Evolutionary conservation across 2,329 filamentous ascomycete genomes (phyloP).

Genomic region (Leptosphaerulina australis): DNA sequence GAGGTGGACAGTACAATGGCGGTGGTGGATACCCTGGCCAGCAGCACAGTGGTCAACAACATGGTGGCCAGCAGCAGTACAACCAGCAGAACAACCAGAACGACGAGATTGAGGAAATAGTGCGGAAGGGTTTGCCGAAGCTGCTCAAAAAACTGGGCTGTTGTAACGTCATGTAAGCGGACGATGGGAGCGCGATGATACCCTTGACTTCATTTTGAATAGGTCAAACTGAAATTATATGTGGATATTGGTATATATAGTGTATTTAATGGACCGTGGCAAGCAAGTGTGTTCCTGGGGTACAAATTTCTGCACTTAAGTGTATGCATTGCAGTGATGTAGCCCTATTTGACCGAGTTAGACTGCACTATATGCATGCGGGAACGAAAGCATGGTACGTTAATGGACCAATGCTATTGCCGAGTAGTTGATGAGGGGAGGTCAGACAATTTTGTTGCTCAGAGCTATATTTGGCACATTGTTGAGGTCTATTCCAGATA

Average conservation of each 20-base stretch:
- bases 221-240: neutral
- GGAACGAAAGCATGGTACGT: too few species aligned
- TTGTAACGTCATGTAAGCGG: conserved; percentile 74
- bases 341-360: neutral
- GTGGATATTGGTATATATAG: neutral
- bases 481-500: too few species aligned
- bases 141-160: conserved; percentile 69
- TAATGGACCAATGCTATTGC: too few species aligned
- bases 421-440: too few species aligned
- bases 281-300: neutral
- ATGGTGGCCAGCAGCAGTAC: conserved; percentile 48
- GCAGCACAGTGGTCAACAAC: conserved; percentile 43
- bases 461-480: too few species aligned
- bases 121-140: conserved; percentile 65
- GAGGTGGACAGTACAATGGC: conserved; percentile 45
- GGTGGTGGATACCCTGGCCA: conserved; percentile 50
- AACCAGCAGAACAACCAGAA: conserved; percentile 54
- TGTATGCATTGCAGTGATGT: neutral
- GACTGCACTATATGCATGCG: too few species aligned
- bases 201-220: conserved; percentile 15
- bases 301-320: neutral
- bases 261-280: neutral
- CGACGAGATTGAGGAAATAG: conserved; percentile 64
- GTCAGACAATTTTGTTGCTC: too few species aligned
- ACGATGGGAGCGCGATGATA: conserved; percentile 15